Base-by-base conservation (phyloP, 2,329 filamentous ascomycete genomes). In the Xylaria sp. region DNA sequence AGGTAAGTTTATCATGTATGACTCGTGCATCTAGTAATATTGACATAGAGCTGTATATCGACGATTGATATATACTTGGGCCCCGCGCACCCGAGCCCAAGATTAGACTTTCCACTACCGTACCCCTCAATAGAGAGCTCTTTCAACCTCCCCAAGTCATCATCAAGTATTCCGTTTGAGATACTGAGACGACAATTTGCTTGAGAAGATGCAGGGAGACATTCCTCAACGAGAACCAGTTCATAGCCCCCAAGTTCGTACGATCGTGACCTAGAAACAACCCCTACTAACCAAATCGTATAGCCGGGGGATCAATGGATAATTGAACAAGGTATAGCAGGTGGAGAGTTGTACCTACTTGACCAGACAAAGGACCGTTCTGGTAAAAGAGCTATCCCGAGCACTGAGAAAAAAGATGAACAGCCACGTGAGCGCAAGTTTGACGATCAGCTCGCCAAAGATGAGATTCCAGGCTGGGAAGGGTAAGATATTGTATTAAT, bases 291-390 rank as follows among this genome's bases (percentile, higher is more conserved):
- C 50, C 8, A 10, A 4, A 23, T 18, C 13, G 9, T 34, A 30
- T 13, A 74, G 73, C 72, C 72, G 7, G 66, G 60, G n/a, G 72
- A 73, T 46, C 68, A 75, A 23, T 75, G 73, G 73, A 71, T 65
- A 34, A 46, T 73, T 3, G 73, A 75, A 41, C 72, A 75, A 58
- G 73, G 73, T 10, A 32, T 75, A 45, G 69, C 66, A 4, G 71
- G 69, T 12, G 70, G 53, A 62, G 71, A 72, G 30, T 48, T 72
- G 4, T 72, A 70, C 39, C 63, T 75, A 6, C 69, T 75, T 46
- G 72, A 75, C 32, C 73, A 71, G 57, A 75, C 73, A 9, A 72
- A 60, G 41, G 34, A 39, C 2, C 56, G 59, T n/a, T 65, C 63
- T 4, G 53, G 32, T 23, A 25, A 64, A 20, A 52, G 18, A 28